These are phyloP conservation scores for Globisporangium splendens DNA, from an alignment of 352 stramenopile species.

Conservation along the genomic window DNA sequence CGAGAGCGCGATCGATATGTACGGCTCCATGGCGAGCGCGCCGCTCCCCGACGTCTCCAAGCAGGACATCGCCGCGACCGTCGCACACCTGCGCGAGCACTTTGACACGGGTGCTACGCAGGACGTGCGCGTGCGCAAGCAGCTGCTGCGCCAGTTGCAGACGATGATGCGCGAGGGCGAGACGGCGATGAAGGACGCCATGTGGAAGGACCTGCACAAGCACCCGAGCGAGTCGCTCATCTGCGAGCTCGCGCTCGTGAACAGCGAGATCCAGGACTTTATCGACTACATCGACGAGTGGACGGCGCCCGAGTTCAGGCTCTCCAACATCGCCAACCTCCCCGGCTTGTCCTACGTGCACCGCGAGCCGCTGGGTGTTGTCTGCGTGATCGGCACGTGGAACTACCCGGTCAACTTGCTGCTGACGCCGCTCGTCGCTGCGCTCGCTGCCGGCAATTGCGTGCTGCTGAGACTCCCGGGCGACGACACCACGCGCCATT, in stretches of 20 bases:
- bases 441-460: slow-evolving; percentile 89
- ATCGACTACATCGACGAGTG: slow-evolving; percentile 60
- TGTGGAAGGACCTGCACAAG: slow-evolving; percentile 68
- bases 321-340: slow-evolving; percentile 47
- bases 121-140: slow-evolving; percentile 33
- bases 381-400: slow-evolving; percentile 86
- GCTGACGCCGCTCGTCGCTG: slow-evolving; percentile 72
- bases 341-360: slow-evolving; percentile 49
- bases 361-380: slow-evolving; percentile 70
- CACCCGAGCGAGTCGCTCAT: slow-evolving; percentile 62
- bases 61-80: slow-evolving; percentile 47
- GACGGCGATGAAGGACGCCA: slow-evolving; percentile 37
- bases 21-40: background rate
- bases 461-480: slow-evolving; percentile 89
- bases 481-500: slow-evolving; percentile 68
- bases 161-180: slow-evolving; percentile 42
- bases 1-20: too few relatives aligned
- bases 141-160: slow-evolving; percentile 45
- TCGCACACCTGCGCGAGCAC: slow-evolving; percentile 42
- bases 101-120: slow-evolving; percentile 49
- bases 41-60: slow-evolving; percentile 40
- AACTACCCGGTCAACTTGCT: slow-evolving; percentile 88
- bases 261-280: slow-evolving; percentile 56
- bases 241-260: slow-evolving; percentile 29
- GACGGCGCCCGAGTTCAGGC: slow-evolving; percentile 42